These are phyloP conservation scores for Septoria linicola DNA, from an alignment of 2,329 filamentous ascomycete genomes.

Conservation along the genomic window DNA sequence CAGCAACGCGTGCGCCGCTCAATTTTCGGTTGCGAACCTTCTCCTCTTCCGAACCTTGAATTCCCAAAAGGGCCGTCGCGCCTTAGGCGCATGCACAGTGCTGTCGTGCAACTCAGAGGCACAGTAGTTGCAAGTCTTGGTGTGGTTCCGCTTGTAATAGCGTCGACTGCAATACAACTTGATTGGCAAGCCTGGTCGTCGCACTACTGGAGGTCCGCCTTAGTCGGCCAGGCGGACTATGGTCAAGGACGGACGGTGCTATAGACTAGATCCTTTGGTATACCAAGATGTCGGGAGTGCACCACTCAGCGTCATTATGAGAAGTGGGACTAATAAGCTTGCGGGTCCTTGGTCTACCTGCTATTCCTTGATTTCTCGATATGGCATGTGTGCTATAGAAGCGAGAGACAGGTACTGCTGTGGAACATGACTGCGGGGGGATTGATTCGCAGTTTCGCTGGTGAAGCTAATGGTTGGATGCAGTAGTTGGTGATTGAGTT, in stretches of 20 bases:
- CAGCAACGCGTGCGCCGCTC: too few relatives aligned
- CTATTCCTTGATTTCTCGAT: background rate
- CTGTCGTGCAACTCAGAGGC: too few relatives aligned
- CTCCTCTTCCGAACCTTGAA: too few relatives aligned
- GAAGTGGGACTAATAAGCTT: too few relatives aligned
- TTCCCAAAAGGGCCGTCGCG: too few relatives aligned
- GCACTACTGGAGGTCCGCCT: conserved; percentile 9
- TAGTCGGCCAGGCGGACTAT: conserved; percentile 9
- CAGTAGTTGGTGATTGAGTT: conserved; percentile 13
- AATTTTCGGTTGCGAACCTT: conserved; percentile 12
- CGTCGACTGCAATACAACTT: background rate
- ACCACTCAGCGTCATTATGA: too few relatives aligned
- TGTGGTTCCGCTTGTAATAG: background rate
- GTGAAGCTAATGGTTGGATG: conserved; percentile 11
- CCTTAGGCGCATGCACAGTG: too few relatives aligned
- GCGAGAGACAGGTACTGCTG: conserved; percentile 4
- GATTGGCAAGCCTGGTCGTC: conserved; percentile 4
- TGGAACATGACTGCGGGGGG: background rate
- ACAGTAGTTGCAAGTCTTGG: too few relatives aligned
- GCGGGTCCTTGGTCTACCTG: too few relatives aligned
- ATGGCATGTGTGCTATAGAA: conserved; percentile 4
- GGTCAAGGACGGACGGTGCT: conserved; percentile 9
- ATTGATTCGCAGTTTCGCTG: conserved; percentile 8
- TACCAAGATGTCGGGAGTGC: background rate
- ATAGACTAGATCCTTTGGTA: background rate